Evolutionary conservation across 2,329 filamentous ascomycete species (phyloP), one percentile per base, ranked within the genome.

Genomic region (Corinectria fuckeliana): DNA sequence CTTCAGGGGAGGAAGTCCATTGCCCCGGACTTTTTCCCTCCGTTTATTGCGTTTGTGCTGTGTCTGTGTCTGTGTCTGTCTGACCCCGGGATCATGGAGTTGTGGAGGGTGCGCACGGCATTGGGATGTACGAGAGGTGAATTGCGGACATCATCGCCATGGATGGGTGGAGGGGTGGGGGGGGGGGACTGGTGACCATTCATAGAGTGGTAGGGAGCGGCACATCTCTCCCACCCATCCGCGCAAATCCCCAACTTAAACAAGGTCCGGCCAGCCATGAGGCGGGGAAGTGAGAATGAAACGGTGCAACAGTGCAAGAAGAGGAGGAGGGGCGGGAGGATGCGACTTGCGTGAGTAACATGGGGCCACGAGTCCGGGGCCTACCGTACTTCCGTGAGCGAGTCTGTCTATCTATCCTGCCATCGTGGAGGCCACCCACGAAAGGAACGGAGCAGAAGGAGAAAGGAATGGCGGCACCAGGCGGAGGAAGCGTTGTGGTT

Each of bases 321-420:
- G 42, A 45, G 42, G 42, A 52, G 49, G 55, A 58, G 55, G 55
- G 55, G 55, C 55, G 55, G 55, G 55, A 57, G 39, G 23, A 52
- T 42, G 52, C 52, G 42, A 58, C 52, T 42, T 52, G 49, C 52
- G 49, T 52, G 49, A 39, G 49, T 52, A 41, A 38, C 55, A 58
- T 58, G 55, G 55, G 50, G 20, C 28, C 42, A 49, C 32, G 49
- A 47, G 38, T 44, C 47, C 30, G 45, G 38, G 21, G n/a, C 50
- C 30, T 34, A 30, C 47, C 39, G 41, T 41, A 47, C 14, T 32
- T n/a, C 21, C 26, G 25, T 11, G 28, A 44, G 18, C 9, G 50
- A 52, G 50, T 44, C 26, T 42, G 28, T 53, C 39, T 5, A 18
- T 36, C 26, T 42, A 18, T 36, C 26, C 34, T 45, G 20, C 10